Evolutionary conservation across 257 asterid species (phyloP).

Genomic region (Rauvolfia tetraphylla): DNA sequence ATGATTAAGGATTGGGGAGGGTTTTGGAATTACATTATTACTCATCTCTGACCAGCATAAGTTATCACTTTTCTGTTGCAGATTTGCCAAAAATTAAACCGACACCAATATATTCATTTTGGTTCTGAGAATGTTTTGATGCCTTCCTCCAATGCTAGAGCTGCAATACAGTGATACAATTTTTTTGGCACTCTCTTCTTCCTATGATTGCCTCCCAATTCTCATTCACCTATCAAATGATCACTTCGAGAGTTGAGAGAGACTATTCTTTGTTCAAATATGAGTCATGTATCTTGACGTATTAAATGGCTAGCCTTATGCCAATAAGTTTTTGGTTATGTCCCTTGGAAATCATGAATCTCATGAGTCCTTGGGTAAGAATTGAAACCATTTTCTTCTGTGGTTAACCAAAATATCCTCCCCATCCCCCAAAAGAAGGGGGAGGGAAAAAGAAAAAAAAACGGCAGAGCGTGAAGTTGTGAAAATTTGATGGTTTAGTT

Average conservation of each 20-base stretch:
- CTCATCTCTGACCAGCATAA: not conserved
- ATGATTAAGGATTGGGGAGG: too few relatives aligned
- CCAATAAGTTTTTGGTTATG: not conserved
- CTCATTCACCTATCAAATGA: not conserved
- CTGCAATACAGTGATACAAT: not conserved
- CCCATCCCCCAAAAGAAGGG: too few relatives aligned
- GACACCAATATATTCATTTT: not conserved
- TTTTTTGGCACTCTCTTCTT: not conserved
- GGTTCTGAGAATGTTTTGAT: not conserved
- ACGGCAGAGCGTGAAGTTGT: too few relatives aligned
- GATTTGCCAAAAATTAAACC: conserved; percentile 4
- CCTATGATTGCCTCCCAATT: not conserved
- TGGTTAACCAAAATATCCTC: too few relatives aligned
- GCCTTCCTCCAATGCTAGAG: not conserved
- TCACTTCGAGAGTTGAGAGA: not conserved
- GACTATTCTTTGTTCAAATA: not conserved
- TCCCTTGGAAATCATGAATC: not conserved
- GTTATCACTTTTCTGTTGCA: not conserved
- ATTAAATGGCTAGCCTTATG: not conserved
- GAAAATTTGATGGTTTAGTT: too few relatives aligned
- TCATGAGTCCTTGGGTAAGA: too few relatives aligned
- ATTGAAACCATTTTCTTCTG: too few relatives aligned
- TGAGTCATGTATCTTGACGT: not conserved
- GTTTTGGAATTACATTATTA: not conserved
- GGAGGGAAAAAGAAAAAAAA: too few relatives aligned